phyloP scores from a whole-genome alignment of 108 stramenopile species.

The Fragilariopsis cylindrus region DNA sequence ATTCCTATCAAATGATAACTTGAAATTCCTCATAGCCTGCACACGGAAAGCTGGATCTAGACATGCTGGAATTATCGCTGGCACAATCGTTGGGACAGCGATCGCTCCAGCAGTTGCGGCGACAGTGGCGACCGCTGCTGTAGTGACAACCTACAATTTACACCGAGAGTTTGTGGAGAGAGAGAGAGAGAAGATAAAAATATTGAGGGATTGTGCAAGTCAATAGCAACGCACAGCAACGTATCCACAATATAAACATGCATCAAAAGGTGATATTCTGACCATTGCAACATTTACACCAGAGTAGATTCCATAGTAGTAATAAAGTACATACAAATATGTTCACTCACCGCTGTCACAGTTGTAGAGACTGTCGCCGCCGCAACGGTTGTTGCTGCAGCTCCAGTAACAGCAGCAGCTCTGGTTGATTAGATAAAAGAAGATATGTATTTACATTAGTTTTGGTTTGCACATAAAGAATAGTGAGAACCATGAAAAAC shows the following conservation, averaged over 20 bases:
- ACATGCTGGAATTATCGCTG: not conserved
- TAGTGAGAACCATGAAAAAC: too few relatives aligned
- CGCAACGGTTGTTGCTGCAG: not conserved
- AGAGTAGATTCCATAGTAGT: too few relatives aligned
- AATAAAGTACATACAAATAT: too few relatives aligned
- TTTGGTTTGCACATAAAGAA: too few relatives aligned
- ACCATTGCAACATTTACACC: too few relatives aligned
- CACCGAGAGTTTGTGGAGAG: too few relatives aligned
- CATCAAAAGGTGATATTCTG: not conserved
- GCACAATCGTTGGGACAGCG: not conserved
- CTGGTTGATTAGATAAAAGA: too few relatives aligned
- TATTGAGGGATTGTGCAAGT: not conserved
- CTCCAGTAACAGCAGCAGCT: not conserved
- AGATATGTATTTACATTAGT: too few relatives aligned
- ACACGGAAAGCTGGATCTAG: not conserved
- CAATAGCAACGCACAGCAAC: not conserved
- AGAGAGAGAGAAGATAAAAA: not conserved
- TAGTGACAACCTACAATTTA: too few relatives aligned
- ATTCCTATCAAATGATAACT: not conserved
- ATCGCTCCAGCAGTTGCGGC: not conserved
- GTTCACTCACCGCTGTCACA: not conserved
- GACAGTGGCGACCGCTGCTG: not conserved
- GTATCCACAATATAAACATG: not conserved
- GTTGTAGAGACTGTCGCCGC: not conserved
- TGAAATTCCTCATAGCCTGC: not conserved